phyloP scores from a whole-genome alignment of 345 rosid genomes.

The Murraya koenigii region DNA sequence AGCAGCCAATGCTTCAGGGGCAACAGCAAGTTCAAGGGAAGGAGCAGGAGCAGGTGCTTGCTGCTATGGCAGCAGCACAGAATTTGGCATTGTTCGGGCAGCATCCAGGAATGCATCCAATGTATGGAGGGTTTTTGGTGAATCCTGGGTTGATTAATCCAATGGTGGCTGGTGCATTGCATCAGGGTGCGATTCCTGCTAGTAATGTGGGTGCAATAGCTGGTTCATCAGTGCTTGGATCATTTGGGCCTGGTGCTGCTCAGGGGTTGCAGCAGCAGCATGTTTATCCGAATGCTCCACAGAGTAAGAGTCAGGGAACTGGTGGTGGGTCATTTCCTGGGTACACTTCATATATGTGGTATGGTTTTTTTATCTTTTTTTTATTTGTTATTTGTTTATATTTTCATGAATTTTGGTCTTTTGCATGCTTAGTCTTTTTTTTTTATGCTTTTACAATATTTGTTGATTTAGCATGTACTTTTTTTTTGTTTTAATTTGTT shows the following conservation, averaged over 20 bases:
- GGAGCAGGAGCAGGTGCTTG: slow-evolving; percentile 31
- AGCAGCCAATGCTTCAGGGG: slow-evolving; percentile 5
- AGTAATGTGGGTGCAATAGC: slow-evolving; percentile 28
- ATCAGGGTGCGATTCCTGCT: slow-evolving; percentile 18
- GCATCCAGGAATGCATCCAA: slow-evolving; percentile 35
- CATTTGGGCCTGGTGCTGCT: slow-evolving; percentile 31
- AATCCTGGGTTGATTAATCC: slow-evolving; percentile 47
- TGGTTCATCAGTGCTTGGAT: slow-evolving; percentile 25
- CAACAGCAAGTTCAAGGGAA: slow-evolving; percentile 25
- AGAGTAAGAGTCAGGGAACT: slow-evolving; percentile 32
- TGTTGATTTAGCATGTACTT: background rate
- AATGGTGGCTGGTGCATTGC: slow-evolving; percentile 32
- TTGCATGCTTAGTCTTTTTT: background rate
- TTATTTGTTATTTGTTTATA: slow-evolving; percentile 8
- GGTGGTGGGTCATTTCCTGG: slow-evolving; percentile 36
- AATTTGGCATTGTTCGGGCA: slow-evolving; percentile 36
- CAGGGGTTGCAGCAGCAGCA: slow-evolving; percentile 32
- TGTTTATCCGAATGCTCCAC: slow-evolving; percentile 25
- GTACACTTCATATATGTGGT: slow-evolving; percentile 46
- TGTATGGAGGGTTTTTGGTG: slow-evolving; percentile 49
- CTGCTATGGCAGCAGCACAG: slow-evolving; percentile 33
- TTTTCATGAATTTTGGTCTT: slow-evolving; percentile 7
- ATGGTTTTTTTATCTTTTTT: slow-evolving; percentile 20
- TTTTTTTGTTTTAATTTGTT: background rate
- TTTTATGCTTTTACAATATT: background rate